Evolutionary conservation across 1,284 basidiomycete genomes (phyloP), one percentile per base, ranked within the genome.

Genomic region (Austropuccinia psidii): DNA sequence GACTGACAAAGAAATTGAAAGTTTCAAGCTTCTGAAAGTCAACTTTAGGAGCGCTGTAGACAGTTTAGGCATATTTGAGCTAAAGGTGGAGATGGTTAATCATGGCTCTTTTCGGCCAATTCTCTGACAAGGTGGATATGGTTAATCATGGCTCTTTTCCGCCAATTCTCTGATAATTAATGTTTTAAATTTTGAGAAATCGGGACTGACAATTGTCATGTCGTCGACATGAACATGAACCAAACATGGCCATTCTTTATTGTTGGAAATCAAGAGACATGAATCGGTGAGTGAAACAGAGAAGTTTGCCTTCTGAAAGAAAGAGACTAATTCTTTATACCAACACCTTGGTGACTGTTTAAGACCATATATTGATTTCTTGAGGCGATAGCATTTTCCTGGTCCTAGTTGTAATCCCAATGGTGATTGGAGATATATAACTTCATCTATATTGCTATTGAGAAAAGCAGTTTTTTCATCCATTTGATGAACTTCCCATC

Each of bases 161-260:
- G n/a, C n/a, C n/a, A 54, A 68, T 24, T 29, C 6, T n/a, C 41
- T 4, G 17, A 11, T 21, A 17, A 68, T 52, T 5, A 41, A 24
- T 2, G n/a, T 13, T 21, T 68, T 68, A n/a, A 68, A 68, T 4
- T 21, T 4, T 35, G 33, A 7, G 24, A 68, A 33, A 11, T n/a
- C 31, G 19, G 21, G 11, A 13, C 65, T 41, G 1, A 58, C 11
- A 21, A 67, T 67, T 8, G 31, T 27, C 15, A 67, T 15, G 19
- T 67, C 49, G 17, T 68, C n/a, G 3, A 68, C 33, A 33, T 68
- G 50, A n/a, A n/a, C n/a, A 41, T 52, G 31, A 0, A 68, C 65
- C 9, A 13, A 57, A 21, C 31, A 37, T 29, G 19, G 9, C 24
- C 15, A 55, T 19, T 4, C 35, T n/a, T n/a, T n/a, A n/a, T n/a